phyloP scores from a whole-genome alignment of 345 rosid species.

The Geranium rotundifolium region DNA sequence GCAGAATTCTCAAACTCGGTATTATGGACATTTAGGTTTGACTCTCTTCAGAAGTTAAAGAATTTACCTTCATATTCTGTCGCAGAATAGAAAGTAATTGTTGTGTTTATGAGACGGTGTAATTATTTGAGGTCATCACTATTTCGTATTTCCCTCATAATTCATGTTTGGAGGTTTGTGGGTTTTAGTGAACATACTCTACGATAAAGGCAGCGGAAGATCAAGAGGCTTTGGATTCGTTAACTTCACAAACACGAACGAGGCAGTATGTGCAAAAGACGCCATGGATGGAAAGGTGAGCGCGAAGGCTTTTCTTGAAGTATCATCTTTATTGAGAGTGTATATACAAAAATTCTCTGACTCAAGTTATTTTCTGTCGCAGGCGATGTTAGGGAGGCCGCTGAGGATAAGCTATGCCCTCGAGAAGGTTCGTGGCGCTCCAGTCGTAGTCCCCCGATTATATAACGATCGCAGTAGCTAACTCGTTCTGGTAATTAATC shows the following conservation, averaged over 20 bases:
- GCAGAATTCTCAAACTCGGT: not conserved
- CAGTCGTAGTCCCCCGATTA: conserved; percentile 67
- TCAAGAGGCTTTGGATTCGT: conserved; percentile 93
- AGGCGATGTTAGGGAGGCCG: conserved; percentile 81
- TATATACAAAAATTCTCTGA: not conserved
- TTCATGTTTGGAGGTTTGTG: conserved; percentile 4
- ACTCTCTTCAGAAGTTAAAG: not conserved
- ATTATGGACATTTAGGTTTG: not conserved
- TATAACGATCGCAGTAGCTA: conserved; percentile 1
- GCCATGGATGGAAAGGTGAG: conserved; percentile 91
- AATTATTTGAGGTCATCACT: not conserved
- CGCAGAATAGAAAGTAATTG: not conserved
- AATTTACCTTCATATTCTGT: not conserved
- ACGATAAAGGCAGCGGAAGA: conserved; percentile 68
- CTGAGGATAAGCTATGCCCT: conserved; percentile 67
- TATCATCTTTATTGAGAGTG: not conserved
- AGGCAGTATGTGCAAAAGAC: conserved; percentile 60
- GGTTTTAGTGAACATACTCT: conserved; percentile 49
- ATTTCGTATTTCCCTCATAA: not conserved
- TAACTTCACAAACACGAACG: conserved; percentile 41
- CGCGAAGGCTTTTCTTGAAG: not conserved
- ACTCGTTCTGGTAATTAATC: not conserved
- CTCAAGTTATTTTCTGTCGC: conserved; percentile 10
- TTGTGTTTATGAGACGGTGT: not conserved
- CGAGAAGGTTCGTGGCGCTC: conserved; percentile 66